Evolutionary conservation across 371 early-diverging fungal genomes (phyloP), one percentile per base, ranked within the genome.

Genomic region (Synchytrium microbalum): DNA sequence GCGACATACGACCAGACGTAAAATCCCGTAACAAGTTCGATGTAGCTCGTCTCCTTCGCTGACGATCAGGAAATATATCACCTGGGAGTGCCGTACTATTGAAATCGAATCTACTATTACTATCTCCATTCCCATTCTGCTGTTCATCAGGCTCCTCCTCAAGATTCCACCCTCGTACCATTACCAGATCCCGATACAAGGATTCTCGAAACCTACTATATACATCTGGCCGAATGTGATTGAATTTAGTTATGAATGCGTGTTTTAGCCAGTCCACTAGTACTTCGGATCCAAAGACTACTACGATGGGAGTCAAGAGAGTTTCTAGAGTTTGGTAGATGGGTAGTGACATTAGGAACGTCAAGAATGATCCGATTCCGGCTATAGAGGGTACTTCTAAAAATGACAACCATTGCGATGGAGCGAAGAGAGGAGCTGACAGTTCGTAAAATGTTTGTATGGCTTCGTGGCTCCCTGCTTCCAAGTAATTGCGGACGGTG

Each of bases 191-290:
- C 59, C 89, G 80, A 68, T 91, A 92, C 38, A 96, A 75, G 24
- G 92, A 84, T 65, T 95, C 94, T 14, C 87, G 79, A 64, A 91
- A 96, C 64, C 86, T 82, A 1, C 78, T 81, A 74, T 96, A 98
- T 2, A 95, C 88, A 2, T 82, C 84, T 0, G 95, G 94, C 24
- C 91, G 72, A 60, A 96, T 89, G 65, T 89, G 89, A 72, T 98
- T 98, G 76, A 95, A 95, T 68, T 96, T 96, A 19, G 92, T 92
- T 61, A 98, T 91, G 70, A 96, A 97, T 0, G 96, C 91, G 73
- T 98, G 98, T 72, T 98, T 98, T 58, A 96, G 76, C 95, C 97
- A 97, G 75, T 98, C 98, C 5, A 96, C 95, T 23, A 94, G 72
- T 1, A 96, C 73, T 71, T 97, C 97, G 26, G 93, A 90, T 0